These are phyloP conservation scores for Oryza longistaminata DNA, from an alignment of 176 grass and related monocot genomes.

Conservation along the genomic window DNA sequence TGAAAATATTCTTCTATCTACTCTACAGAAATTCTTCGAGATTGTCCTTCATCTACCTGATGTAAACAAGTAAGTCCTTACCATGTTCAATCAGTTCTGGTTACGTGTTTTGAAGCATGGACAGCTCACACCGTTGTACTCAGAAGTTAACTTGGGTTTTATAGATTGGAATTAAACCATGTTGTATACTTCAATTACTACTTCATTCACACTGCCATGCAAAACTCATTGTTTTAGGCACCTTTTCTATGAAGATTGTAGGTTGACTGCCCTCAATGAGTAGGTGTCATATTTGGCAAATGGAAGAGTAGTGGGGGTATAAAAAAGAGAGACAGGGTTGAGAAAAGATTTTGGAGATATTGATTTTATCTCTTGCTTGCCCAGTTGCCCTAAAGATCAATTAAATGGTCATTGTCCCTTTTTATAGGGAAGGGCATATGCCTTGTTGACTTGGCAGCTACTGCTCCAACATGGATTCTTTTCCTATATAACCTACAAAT, in stretches of 20 bases:
- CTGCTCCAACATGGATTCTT: background rate
- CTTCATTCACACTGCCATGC: background rate
- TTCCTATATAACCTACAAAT: background rate
- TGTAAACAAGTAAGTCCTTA: slow-evolving; percentile 71
- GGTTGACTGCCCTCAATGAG: background rate
- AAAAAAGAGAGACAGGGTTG: background rate
- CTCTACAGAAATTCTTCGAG: slow-evolving; percentile 71
- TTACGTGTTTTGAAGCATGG: slow-evolving; percentile 12
- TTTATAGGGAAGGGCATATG: background rate
- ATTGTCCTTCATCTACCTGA: slow-evolving; percentile 65
- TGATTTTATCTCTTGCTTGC: background rate
- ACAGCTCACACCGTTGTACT: slow-evolving; percentile 2
- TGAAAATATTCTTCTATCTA: slow-evolving; percentile 73
- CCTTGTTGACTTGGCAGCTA: background rate
- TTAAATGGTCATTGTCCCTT: background rate
- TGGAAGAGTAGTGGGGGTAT: background rate
- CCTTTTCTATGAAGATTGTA: background rate
- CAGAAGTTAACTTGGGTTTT: background rate
- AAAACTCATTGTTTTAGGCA: background rate
- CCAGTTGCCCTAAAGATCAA: background rate
- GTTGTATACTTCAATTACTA: background rate
- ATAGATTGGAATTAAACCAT: background rate
- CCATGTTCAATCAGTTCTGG: background rate
- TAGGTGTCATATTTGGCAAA: background rate
- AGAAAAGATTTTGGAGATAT: background rate